These are phyloP conservation scores for Trichoderma afroharzianum DNA, from an alignment of 2,329 filamentous ascomycete genomes.

Conservation along the genomic window DNA sequence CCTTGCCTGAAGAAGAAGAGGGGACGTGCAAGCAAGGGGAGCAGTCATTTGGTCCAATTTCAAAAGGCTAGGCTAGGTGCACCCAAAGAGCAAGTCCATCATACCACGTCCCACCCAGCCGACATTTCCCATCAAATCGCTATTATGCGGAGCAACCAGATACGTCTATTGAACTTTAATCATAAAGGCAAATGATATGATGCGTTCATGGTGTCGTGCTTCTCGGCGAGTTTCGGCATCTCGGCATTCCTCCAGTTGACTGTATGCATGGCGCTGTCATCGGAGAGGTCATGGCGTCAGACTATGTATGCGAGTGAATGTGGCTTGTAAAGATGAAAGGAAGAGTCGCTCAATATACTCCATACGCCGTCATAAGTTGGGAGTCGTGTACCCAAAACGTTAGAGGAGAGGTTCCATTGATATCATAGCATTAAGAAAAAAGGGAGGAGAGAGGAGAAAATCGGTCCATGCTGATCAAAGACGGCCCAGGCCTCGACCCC, in stretches of 20 bases:
- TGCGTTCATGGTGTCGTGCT: background rate
- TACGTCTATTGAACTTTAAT: background rate
- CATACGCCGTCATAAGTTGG: constrained; percentile 8
- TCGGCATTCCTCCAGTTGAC: constrained; percentile 1
- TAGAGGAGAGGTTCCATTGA: background rate
- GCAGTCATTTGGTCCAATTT: background rate
- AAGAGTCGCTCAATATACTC: constrained; percentile 2
- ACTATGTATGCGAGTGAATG: background rate
- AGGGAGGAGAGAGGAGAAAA: background rate
- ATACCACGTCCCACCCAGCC: background rate
- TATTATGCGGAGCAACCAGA: background rate
- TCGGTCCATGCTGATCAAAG: constrained; percentile 1
- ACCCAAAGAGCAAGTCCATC: background rate
- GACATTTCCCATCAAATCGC: background rate
- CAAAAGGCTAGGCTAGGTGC: background rate
- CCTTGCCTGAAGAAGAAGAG: background rate
- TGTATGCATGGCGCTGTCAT: background rate
- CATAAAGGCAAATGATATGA: background rate
- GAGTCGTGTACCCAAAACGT: background rate
- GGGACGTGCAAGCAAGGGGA: background rate
- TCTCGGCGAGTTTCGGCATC: constrained; percentile 9
- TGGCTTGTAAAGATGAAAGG: background rate
- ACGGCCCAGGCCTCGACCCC: constrained; percentile 27
- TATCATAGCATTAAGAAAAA: background rate
- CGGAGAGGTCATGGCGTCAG: background rate